Evolutionary conservation across 345 rosid genomes (phyloP).

Genomic region (Geranium rotundifolium): DNA sequence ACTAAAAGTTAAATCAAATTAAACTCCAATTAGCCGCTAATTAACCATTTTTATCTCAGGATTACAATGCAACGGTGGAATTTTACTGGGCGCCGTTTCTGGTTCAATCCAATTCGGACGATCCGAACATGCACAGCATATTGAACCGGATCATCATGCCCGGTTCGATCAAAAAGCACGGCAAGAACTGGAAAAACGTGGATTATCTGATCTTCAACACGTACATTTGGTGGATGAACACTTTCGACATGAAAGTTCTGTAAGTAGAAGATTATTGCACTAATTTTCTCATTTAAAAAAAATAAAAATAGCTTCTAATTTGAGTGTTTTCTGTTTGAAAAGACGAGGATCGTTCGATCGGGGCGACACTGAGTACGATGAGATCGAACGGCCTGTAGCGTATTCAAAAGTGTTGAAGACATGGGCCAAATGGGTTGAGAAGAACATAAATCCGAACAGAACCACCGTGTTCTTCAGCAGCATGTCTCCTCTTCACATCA

Average conservation of each 20-base stretch:
- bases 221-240: slow-evolving; percentile 33
- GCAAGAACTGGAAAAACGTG: slow-evolving; percentile 20
- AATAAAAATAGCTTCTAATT: no score
- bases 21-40: background rate
- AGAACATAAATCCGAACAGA: slow-evolving; percentile 49
- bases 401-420: slow-evolving; percentile 48
- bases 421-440: slow-evolving; percentile 78
- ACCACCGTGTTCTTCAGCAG: slow-evolving; percentile 86
- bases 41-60: slow-evolving; percentile 6
- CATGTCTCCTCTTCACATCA: slow-evolving; percentile 86
- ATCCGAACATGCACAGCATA: slow-evolving; percentile 25
- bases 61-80: slow-evolving; percentile 24
- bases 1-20: no score
- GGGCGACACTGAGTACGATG: slow-evolving; percentile 62
- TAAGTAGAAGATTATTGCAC: slow-evolving; percentile 20
- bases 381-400: slow-evolving; percentile 61
- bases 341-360: slow-evolving; percentile 83
- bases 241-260: slow-evolving; percentile 30
- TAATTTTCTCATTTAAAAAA: no score
- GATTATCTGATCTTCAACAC: slow-evolving; percentile 26
- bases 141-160: slow-evolving; percentile 24
- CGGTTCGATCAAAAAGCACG: slow-evolving; percentile 24
- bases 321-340: background rate
- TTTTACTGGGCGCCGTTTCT: slow-evolving; percentile 31
- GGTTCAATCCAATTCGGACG: slow-evolving; percentile 28